Evolutionary conservation across 2,329 filamentous ascomycete genomes (phyloP).

Genomic region (Fusarium musae): DNA sequence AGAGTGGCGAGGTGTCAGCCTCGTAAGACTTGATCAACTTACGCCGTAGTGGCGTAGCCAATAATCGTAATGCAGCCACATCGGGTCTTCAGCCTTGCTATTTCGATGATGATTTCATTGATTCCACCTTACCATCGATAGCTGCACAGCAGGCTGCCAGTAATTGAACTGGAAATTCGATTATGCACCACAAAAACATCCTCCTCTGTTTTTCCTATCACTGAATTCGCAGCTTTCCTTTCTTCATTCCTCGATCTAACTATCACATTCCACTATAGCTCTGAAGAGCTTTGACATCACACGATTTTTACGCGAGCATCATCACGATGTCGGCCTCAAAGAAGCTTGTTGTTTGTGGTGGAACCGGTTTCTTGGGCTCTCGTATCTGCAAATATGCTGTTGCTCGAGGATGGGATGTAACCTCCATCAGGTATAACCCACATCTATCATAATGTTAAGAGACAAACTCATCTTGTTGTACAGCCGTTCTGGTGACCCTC

Average conservation of each 20-base stretch:
- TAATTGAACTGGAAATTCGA: slow-evolving; percentile 13
- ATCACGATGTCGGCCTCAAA: slow-evolving; percentile 70
- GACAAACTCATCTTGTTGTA: slow-evolving; percentile 33
- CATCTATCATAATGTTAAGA: neutral
- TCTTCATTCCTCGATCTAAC: neutral
- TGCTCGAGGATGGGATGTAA: slow-evolving; percentile 88
- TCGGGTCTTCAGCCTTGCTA: slow-evolving; percentile 33
- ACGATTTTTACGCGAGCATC: slow-evolving; percentile 35
- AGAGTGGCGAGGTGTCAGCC: slow-evolving; percentile 16
- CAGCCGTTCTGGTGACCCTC: slow-evolving; percentile 90
- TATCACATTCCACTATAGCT: slow-evolving; percentile 11
- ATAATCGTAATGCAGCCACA: slow-evolving; percentile 29
- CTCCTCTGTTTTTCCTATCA: neutral
- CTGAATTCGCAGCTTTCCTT: neutral
- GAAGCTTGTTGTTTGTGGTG: slow-evolving; percentile 89
- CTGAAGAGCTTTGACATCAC: slow-evolving; percentile 19
- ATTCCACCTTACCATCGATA: slow-evolving; percentile 30
- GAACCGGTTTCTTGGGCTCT: slow-evolving; percentile 89
- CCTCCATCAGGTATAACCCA: slow-evolving; percentile 80
- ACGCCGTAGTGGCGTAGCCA: slow-evolving; percentile 27
- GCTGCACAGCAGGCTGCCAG: neutral
- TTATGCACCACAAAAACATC: slow-evolving; percentile 11
- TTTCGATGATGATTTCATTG: slow-evolving; percentile 44
- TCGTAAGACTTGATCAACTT: neutral
- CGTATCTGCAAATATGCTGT: slow-evolving; percentile 93